Base-by-base conservation (phyloP, 2,329 filamentous ascomycete species). In the Cryphonectria carpinicola region DNA sequence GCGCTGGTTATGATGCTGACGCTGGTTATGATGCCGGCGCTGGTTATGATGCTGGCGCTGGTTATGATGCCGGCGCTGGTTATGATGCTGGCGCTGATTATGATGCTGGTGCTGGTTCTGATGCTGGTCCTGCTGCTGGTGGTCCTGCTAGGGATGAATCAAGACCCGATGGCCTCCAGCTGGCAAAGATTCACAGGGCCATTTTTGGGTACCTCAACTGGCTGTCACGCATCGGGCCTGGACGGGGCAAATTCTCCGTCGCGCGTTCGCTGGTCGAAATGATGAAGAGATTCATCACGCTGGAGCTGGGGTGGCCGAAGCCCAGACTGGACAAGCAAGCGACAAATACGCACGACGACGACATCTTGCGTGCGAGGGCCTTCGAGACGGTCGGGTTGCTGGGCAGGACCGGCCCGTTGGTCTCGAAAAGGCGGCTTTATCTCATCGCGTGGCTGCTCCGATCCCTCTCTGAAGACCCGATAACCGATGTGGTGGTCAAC, bases 341-440 rank as follows among this genome's bases (percentile, higher is more conserved):
- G 4, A 63, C 61, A 11, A 70, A 72, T 13, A 86, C 87, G 2
- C 80, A 84, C 14, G 89, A 91, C 64, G 88, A 90, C 68, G 83
- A 91, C 68, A 86, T 88, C 4, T 84, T 97, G 60, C 89, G 95
- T 56, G 91, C 91, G 7, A 90, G 92, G 77, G 94, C 92, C 1
- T 98, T 98, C 79, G 95, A 98, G 79, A 94, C 93, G 0, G 93
- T 98, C 54, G 96, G 95, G 0, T 87, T 96, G 19, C 81, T 98
- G 35, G 90, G 92, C 68, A 89, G 90, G 74, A 88, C 88, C 4
- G 88, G 90, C 4, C 81, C 86, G 3, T 86, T 89, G 74, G 82
- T 89, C 4, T 76, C 88, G 17, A 81, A 81, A 54, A 83, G 86
- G 85, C 76, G 88, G 84, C 69, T 87, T 43, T 73, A 83, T 88